Percentiles rank a stretch among this genome's conserved stretches.
phyloP scores from a whole-genome alignment of 306 rosid species.

The Ochetophila trinervis region DNA sequence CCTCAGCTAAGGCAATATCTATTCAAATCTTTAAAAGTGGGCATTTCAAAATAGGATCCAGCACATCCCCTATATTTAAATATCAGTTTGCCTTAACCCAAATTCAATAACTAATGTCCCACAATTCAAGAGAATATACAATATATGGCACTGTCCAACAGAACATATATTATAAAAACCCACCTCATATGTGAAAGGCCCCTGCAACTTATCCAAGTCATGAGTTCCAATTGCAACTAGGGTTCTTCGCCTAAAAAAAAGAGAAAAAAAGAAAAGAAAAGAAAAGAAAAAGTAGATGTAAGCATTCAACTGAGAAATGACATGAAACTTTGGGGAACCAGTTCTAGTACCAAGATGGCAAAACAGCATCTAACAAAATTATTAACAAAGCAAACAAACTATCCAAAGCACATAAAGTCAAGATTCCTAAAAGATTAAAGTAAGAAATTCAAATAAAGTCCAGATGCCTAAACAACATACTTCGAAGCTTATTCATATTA shows the following conservation, averaged over 20 bases:
- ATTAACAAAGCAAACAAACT: neutral
- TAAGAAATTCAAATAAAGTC: neutral
- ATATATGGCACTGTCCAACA: neutral
- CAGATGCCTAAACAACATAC: no score
- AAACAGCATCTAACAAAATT: neutral
- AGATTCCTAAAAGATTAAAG: neutral
- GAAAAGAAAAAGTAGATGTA: neutral
- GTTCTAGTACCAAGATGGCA: neutral
- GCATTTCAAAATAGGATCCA: constrained; percentile 6
- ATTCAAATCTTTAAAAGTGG: no score
- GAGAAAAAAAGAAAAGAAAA: no score
- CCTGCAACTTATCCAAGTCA: constrained; percentile 76
- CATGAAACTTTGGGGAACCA: neutral
- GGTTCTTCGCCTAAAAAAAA: constrained; percentile 70
- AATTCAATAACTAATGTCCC: neutral
- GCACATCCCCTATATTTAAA: neutral
- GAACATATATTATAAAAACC: constrained; percentile 14
- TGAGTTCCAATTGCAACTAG: constrained; percentile 98
- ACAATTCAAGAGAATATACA: constrained; percentile 1
- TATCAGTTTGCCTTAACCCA: neutral
- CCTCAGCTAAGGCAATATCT: no score
- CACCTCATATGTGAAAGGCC: constrained; percentile 95
- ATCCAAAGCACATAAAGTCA: neutral
- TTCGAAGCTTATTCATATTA: no score
- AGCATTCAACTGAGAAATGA: constrained; percentile 18